Evolutionary conservation across 1,284 basidiomycete genomes (phyloP).

Genomic region (Trichosporon sp.): DNA sequence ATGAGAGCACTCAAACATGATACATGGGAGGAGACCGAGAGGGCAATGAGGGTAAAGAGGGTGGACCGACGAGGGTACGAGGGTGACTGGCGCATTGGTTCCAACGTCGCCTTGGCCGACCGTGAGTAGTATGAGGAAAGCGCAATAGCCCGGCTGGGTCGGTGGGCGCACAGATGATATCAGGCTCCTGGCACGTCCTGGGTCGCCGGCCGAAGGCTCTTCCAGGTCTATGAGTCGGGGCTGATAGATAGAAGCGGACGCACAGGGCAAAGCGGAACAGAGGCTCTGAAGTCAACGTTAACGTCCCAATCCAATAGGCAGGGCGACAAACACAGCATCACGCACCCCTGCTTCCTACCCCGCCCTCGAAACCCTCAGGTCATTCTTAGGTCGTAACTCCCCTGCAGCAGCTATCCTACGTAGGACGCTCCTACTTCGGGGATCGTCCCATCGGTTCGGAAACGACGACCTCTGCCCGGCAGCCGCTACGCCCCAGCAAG

Average conservation of each 20-base stretch:
- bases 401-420: background rate
- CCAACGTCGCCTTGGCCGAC: background rate
- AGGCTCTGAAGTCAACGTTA: background rate
- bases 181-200: background rate
- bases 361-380: background rate
- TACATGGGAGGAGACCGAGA: background rate
- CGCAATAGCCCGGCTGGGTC: background rate
- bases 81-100: background rate
- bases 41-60: background rate
- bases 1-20: background rate
- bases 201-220: background rate
- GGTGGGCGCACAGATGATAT: background rate
- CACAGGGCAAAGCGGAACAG: background rate
- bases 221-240: background rate
- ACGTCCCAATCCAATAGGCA: background rate
- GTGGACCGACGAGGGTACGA: background rate
- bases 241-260: background rate
- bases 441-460: slow-evolving; percentile 1
- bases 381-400: background rate
- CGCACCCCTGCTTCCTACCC: background rate
- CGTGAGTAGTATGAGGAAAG: background rate
- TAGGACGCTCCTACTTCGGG: background rate
- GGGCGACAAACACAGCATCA: background rate
- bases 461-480: background rate
- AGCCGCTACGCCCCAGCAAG: background rate